These are phyloP conservation scores for Otatea glauca DNA, from an alignment of 176 grass and related monocot species.

Conservation along the genomic window DNA sequence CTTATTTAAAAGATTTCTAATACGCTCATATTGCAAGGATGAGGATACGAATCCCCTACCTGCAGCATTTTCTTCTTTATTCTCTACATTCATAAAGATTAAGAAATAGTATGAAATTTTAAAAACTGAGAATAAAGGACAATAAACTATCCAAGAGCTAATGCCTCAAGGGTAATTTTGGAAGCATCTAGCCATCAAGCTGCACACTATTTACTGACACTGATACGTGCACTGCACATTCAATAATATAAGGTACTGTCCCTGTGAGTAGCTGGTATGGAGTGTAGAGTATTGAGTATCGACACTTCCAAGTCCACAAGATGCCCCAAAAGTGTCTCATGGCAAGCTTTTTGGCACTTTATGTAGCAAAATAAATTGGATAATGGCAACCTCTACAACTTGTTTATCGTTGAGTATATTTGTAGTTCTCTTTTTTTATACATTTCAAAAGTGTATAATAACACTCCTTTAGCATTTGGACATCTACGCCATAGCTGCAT, in stretches of 20 bases:
- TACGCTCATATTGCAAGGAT: background rate
- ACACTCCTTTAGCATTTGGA: background rate
- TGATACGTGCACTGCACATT: background rate
- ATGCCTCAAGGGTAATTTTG: background rate
- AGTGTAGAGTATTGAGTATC: background rate
- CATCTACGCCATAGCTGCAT: no score
- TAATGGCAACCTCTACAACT: background rate
- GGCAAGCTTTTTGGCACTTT: slow-evolving; percentile 2
- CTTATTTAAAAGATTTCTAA: background rate
- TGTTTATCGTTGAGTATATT: background rate
- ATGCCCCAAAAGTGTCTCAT: background rate
- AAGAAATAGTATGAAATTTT: background rate
- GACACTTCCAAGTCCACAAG: background rate
- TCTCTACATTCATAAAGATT: background rate
- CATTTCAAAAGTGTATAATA: background rate
- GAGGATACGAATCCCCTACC: background rate
- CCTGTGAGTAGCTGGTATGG: background rate
- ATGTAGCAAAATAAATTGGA: background rate
- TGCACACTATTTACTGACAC: background rate
- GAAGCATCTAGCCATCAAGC: background rate
- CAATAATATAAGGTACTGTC: background rate
- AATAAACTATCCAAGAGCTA: slow-evolving; percentile 1
- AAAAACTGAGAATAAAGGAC: background rate
- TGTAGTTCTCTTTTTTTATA: slow-evolving; percentile 16
- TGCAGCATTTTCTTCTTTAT: background rate